phyloP scores from a whole-genome alignment of 768 basidiomycete species.

The Lactarius akahatsu region DNA sequence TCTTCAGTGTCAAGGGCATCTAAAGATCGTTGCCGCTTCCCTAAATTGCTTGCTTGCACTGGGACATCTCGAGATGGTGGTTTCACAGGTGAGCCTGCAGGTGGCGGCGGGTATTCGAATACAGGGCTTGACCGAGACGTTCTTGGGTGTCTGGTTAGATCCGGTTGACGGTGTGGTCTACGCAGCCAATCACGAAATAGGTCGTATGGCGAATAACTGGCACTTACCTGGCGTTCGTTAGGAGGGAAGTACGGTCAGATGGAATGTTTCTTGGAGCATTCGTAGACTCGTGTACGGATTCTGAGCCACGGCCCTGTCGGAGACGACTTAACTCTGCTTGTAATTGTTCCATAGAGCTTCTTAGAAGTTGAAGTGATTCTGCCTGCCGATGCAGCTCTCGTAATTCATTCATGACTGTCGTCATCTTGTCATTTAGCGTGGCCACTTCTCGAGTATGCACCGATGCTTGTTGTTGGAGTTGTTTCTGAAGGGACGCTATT shows the following conservation, averaged over 20 bases:
- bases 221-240: constrained; percentile 19
- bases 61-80: constrained; percentile 37
- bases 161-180: constrained; percentile 12
- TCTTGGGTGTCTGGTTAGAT: constrained; percentile 13
- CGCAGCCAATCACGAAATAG: not conserved
- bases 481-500: constrained; percentile 24
- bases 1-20: constrained; percentile 44
- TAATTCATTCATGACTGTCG: constrained; percentile 23
- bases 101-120: constrained; percentile 29
- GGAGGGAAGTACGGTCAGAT: constrained; percentile 13
- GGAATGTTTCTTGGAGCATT: constrained; percentile 17
- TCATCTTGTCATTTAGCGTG: constrained; percentile 22
- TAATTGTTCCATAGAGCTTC: constrained; percentile 23
- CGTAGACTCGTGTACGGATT: constrained; percentile 21
- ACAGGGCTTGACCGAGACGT: constrained; percentile 21
- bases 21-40: constrained; percentile 65
- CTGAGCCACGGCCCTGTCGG: constrained; percentile 12
- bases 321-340: constrained; percentile 26
- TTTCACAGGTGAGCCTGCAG: constrained; percentile 25
- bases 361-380: constrained; percentile 26
- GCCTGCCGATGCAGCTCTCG: constrained; percentile 24
- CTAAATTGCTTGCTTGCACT: constrained; percentile 47
- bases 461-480: constrained; percentile 26
- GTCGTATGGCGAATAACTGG: not conserved
- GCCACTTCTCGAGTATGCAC: constrained; percentile 23